These are phyloP conservation scores for Cyclotella baltica DNA, from an alignment of 108 stramenopile genomes.

Conservation along the genomic window DNA sequence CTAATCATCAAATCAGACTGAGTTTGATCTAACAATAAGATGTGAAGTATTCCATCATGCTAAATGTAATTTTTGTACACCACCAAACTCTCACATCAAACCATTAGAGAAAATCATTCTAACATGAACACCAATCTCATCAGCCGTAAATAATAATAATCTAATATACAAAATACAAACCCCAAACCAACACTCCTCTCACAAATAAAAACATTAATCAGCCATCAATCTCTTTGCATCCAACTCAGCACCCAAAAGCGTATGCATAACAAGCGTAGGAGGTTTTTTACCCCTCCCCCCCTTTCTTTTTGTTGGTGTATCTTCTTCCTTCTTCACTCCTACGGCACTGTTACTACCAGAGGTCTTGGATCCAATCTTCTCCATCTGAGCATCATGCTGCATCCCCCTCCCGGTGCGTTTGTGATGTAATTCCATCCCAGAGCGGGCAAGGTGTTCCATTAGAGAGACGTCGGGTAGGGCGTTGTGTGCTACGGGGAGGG, in stretches of 20 bases:
- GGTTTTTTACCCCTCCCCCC: constrained; percentile 85
- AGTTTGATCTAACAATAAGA: too few species aligned
- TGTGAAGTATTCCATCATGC: too few species aligned
- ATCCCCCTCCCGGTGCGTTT: constrained; percentile 78
- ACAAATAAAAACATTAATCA: too few species aligned
- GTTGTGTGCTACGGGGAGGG: constrained; percentile 26
- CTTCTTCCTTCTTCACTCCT: constrained; percentile 1
- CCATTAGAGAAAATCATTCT: too few species aligned
- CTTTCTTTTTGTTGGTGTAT: constrained; percentile 48
- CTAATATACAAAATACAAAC: too few species aligned
- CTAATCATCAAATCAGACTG: too few species aligned
- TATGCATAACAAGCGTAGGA: constrained; percentile 85
- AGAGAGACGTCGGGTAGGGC: constrained; percentile 52
- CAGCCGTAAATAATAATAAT: too few species aligned
- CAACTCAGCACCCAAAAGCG: constrained; percentile 69
- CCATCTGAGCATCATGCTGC: constrained; percentile 54
- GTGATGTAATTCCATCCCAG: constrained; percentile 86
- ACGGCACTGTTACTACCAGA: not conserved
- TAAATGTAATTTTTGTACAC: too few species aligned
- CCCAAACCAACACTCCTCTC: too few species aligned
- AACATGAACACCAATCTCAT: too few species aligned
- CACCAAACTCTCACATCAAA: too few species aligned
- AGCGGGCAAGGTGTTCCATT: constrained; percentile 87
- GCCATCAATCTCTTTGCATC: constrained; percentile 69
- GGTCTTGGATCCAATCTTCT: constrained; percentile 11